Evolutionary conservation across 495 filamentous ascomycete species (phyloP), one percentile per base, ranked within the genome.

Genomic region (Penicillium steckii): DNA sequence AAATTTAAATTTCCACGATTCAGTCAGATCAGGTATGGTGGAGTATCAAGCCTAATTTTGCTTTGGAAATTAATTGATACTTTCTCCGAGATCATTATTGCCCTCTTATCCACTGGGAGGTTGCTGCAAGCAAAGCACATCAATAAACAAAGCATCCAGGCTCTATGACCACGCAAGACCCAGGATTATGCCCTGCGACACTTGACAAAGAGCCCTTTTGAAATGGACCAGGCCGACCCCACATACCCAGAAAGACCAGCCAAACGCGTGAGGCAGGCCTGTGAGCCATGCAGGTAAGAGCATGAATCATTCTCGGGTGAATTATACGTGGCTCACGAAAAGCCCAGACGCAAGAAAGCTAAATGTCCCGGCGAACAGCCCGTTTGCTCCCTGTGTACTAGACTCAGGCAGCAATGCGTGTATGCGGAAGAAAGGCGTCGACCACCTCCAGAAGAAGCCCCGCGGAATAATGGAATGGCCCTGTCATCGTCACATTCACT

Each of bases 281-380:
- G 75, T 56, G 73, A 78, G 53, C 68, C 72, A 29, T 78, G 75
- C 68, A 70, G 75, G 75, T 77, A 8, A 55, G 62, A 8, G 4
- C 29, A 25, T 30, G n/a, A 21, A 17, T 8, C 13, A 2, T 22
- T 5, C 21, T 26, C 12, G 26, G 46, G 18, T 42, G 26, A 3
- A 24, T 15, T 44, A 25, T 17, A 56, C 19, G 9, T 27, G 38
- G 18, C 51, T 67, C 10, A 63, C 44, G 13, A 27, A 26, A 8
- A 23, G 41, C 9, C 13, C 29, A 78, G 75, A 44, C 69, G 75
- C 24, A 79, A 79, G 48, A 79, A 79, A 49, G 70, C 74, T 17
- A 73, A 71, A 66, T 79, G 75, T 29, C 71, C 73, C 3, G 75
- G 75, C 19, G 75, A 77, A 52, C 75, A 76, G 30, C 75, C 75